Base-by-base conservation (phyloP, 176 grass and related monocot species). In the Cocos nucifera region DNA sequence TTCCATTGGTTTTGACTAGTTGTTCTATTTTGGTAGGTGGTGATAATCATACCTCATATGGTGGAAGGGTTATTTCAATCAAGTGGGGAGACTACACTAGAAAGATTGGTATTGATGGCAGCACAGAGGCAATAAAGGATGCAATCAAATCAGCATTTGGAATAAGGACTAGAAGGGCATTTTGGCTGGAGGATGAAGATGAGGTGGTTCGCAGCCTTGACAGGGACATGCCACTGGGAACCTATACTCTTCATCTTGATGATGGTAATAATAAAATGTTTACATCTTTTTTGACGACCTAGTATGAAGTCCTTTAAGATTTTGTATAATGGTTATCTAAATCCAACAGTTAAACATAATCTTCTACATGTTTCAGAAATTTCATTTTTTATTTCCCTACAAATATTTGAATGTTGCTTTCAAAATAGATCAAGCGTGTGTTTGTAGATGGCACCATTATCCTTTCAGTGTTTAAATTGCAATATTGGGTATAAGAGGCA, bases 171-270 rank as follows among this genome's bases (percentile, higher is more conserved):
- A 93, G 58, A 19, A 86, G 94, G n/a, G 82, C 88, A 56, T 98
- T 93, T 77, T 98, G 94, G 94, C 81, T 98, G 61, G 94, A 98
- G 83, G 88, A 92, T 68, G 94, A 93, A 78, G 85, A 93, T 77
- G 85, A 83, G 70, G 74, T 93, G 32, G 76, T 93, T 68, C 79
- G 87, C 54, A 66, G 82, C 66, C 85, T 98, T 71, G 94, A 98
- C 60, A 88, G 82, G 54, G 87, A 93, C 51, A 98, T 92, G 84
- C 94, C 94, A 56, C 28, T 98, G 30, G 88, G 88, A 63, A 83
- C 85, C 15, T 89, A 93, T 63, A 76, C 81, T 58, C 94, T 98
- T 78, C 88, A 98, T 86, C 88, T 98, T 76, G 88, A 98, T 72
- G 66, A 67, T 51, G 87, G 87, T 90, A 90, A 85, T 58, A 65